A percentile compares a stretch with the other conserved stretches of the same genome.
These are phyloP conservation scores for Mortierella alpina DNA, from an alignment of 192 early-diverging fungal genomes.

Conservation along the genomic window DNA sequence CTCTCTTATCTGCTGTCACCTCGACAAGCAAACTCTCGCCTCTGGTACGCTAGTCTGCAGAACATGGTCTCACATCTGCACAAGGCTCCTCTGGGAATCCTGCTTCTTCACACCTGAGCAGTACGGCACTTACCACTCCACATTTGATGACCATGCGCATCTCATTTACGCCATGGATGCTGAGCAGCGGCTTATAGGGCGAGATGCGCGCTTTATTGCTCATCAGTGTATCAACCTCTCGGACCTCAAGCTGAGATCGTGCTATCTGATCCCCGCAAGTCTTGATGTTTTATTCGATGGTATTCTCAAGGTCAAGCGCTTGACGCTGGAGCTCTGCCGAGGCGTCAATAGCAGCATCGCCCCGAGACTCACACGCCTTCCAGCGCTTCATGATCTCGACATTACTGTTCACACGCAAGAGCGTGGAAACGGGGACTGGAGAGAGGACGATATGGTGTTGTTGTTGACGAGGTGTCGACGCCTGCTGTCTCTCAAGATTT, in stretches of 20 bases:
- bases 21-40: constrained; percentile 28
- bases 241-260: constrained; percentile 9
- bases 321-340: constrained; percentile 26
- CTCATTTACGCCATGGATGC: constrained; percentile 34
- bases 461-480: constrained; percentile 17
- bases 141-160: constrained; percentile 35
- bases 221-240: constrained; percentile 36
- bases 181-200: constrained; percentile 23
- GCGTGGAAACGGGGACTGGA: constrained; percentile 43
- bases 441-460: constrained; percentile 30
- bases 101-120: constrained; percentile 37
- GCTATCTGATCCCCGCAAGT: constrained; percentile 20
- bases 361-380: constrained; percentile 9
- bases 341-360: constrained; percentile 44
- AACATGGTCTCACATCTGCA: constrained; percentile 21
- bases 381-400: constrained; percentile 13
- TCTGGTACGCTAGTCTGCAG: constrained; percentile 5
- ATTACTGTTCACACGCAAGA: constrained; percentile 34
- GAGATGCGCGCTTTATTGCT: constrained; percentile 43
- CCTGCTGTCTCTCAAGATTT: constrained; percentile 21
- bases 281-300: constrained; percentile 39
- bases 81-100: constrained; percentile 26
- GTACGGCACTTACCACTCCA: constrained; percentile 18
- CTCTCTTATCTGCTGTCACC: constrained; percentile 2
- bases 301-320: constrained; percentile 11